Evolutionary conservation across 495 filamentous ascomycete genomes (phyloP).

Genomic region (Neurospora hispaniola): DNA sequence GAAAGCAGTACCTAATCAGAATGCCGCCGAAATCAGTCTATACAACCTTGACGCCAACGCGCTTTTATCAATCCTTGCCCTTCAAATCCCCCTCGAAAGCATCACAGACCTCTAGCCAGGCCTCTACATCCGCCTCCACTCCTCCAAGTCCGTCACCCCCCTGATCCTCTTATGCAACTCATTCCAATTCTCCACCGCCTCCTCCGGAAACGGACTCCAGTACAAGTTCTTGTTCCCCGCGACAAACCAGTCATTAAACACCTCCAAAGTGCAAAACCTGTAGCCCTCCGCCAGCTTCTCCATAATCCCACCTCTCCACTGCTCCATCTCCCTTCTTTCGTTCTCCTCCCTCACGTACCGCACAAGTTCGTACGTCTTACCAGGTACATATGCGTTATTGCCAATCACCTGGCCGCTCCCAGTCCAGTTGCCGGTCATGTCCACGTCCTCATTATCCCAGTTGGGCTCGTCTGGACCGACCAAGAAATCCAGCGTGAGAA

Average conservation of each 20-base stretch:
- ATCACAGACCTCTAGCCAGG: too few relatives aligned
- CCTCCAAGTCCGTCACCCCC: neutral
- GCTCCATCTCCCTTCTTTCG: neutral
- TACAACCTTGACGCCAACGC: too few relatives aligned
- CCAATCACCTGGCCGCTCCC: neutral
- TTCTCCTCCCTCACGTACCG: neutral
- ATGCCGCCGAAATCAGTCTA: too few relatives aligned
- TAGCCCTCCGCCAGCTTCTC: neutral
- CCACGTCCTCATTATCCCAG: neutral
- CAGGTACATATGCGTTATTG: neutral
- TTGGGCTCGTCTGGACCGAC: neutral
- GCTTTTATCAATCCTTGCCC: too few relatives aligned
- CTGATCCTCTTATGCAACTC: neutral
- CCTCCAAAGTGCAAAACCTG: neutral
- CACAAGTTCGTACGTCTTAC: neutral
- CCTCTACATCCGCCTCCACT: neutral
- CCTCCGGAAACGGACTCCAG: neutral
- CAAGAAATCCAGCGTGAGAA: neutral
- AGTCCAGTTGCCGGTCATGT: neutral
- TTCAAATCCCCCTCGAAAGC: too few relatives aligned
- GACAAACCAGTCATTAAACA: neutral
- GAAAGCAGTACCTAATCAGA: too few relatives aligned
- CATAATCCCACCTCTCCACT: neutral
- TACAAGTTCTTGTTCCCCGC: neutral
- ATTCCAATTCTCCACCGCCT: neutral